Percentiles rank a stretch among this genome's conserved stretches.
Conservation (phyloP, 768 basidiomycete genomes). For the Auriculariales sp. region DNA sequence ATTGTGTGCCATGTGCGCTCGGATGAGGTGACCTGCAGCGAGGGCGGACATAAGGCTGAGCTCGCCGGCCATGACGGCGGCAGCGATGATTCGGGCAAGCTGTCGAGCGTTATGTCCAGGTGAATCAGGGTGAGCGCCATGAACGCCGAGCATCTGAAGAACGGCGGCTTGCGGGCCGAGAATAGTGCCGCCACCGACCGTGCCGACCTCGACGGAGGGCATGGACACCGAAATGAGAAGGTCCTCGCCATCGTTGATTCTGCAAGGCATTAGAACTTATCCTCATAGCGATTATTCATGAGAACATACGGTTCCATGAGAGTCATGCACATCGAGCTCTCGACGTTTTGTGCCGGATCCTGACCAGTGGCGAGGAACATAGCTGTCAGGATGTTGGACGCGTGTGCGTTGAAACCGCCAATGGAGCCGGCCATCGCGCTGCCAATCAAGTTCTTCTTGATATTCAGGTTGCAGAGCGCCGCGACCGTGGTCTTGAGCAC, state of each 20-base stretch:
- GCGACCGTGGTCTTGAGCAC: constrained; percentile 94
- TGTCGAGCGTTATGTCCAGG: constrained; percentile 85
- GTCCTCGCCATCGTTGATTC: constrained; percentile 79
- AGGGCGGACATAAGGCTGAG: constrained; percentile 82
- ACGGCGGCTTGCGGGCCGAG: constrained; percentile 82
- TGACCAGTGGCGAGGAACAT: constrained; percentile 94
- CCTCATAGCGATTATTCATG: neutral
- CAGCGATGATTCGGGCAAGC: constrained; percentile 79
- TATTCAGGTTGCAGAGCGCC: constrained; percentile 77
- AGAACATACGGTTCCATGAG: constrained; percentile 89
- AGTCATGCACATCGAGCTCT: constrained; percentile 96
- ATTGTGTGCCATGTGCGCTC: constrained; percentile 88
- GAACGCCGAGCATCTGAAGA: constrained; percentile 86
- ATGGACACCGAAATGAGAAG: constrained; percentile 87
- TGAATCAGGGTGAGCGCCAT: constrained; percentile 71
- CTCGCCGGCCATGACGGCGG: constrained; percentile 96
- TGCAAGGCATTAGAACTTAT: constrained; percentile 19
- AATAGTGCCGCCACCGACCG: constrained; percentile 91
- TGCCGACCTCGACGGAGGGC: constrained; percentile 99
- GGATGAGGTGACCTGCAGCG: constrained; percentile 87
- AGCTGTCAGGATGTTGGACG: constrained; percentile 92
- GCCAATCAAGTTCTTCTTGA: constrained; percentile 94
- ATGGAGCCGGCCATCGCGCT: constrained; percentile 98
- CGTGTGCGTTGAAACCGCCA: constrained; percentile 97
- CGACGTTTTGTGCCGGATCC: constrained; percentile 98